Evolutionary conservation across 2,329 filamentous ascomycete species (phyloP).

Genomic region (Colletotrichum phormii): DNA sequence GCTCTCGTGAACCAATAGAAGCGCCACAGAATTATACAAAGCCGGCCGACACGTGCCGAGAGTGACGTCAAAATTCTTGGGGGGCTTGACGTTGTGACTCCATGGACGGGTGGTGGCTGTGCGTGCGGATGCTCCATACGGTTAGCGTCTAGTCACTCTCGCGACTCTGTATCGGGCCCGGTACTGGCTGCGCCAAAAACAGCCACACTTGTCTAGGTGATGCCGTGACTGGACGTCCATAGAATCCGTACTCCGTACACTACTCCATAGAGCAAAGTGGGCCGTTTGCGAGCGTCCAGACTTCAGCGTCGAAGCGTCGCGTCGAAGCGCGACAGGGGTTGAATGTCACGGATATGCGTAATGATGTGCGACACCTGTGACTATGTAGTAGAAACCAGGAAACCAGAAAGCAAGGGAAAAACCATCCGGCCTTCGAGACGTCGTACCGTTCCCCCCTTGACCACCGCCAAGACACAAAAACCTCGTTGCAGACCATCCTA

Average conservation of each 20-base stretch:
- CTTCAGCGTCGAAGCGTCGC: too few species aligned
- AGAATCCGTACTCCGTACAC: background rate
- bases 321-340: too few species aligned
- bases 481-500: slow-evolving; percentile 17
- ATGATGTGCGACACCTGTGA: background rate
- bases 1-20: background rate
- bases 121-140: background rate
- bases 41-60: background rate
- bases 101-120: background rate
- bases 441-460: background rate
- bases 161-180: background rate
- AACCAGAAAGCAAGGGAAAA: background rate
- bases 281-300: background rate
- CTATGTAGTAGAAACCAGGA: too few species aligned
- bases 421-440: slow-evolving; percentile 4
- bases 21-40: background rate
- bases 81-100: too few species aligned
- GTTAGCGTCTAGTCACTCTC: background rate
- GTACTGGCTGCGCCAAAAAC: background rate
- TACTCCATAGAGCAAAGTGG: background rate
- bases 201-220: background rate
- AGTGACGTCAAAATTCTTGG: background rate
- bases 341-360: background rate
- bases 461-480: slow-evolving; percentile 7
- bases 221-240: background rate